Evolutionary conservation across 129 eudicot genomes (phyloP).

Genomic region (Artemisia tridentata): DNA sequence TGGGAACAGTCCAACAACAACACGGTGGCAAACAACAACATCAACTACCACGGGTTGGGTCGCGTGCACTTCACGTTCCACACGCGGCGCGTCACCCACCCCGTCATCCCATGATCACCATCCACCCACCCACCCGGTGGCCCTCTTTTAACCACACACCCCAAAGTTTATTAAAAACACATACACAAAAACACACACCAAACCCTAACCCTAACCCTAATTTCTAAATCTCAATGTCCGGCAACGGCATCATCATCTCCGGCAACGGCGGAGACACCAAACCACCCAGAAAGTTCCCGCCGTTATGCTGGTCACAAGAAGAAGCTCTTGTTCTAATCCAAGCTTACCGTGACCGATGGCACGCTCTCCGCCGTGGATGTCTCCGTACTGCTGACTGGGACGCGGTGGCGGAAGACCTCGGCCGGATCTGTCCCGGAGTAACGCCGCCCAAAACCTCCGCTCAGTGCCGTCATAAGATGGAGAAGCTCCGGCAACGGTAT

Average conservation of each 20-base stretch:
- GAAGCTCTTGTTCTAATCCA: constrained; percentile 81
- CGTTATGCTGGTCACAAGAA: constrained; percentile 95
- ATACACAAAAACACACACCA: neutral
- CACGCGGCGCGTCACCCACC: constrained; percentile 1
- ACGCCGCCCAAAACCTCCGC: constrained; percentile 82
- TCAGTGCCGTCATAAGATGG: constrained; percentile 99
- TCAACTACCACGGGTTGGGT: no score
- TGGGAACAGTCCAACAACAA: no score
- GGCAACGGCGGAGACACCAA: constrained; percentile 33
- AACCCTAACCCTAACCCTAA: neutral
- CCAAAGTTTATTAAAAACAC: no score
- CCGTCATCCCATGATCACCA: constrained; percentile 8
- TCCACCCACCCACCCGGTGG: constrained; percentile 18
- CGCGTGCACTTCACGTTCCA: neutral
- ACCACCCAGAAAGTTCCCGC: constrained; percentile 56
- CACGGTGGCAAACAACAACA: constrained; percentile 3
- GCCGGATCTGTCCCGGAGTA: constrained; percentile 56
- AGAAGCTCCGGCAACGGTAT: constrained; percentile 94
- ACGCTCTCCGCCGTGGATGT: constrained; percentile 90
- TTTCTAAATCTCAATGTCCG: constrained; percentile 17
- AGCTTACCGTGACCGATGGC: constrained; percentile 87
- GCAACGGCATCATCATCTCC: constrained; percentile 2
- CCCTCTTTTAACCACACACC: neutral
- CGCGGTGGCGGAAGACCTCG: constrained; percentile 72
- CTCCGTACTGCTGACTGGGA: constrained; percentile 98